These are phyloP conservation scores for Breviolum minutum DNA, from an alignment of 73 alveolate species.

Conservation along the genomic window DNA sequence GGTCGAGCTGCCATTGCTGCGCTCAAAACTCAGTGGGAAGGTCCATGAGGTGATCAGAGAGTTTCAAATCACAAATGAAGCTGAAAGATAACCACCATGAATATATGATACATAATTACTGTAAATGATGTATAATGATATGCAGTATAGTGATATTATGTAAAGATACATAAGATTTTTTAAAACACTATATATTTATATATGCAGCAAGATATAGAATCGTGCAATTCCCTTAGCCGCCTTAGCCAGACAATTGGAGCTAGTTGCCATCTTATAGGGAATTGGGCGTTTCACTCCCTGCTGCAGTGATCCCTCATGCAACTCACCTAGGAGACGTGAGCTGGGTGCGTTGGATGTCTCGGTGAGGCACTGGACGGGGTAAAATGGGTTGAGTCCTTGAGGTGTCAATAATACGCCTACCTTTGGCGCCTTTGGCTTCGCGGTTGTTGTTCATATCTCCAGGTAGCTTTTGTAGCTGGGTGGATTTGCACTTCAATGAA, in stretches of 20 bases:
- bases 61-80: too few species aligned
- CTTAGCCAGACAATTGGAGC: background rate
- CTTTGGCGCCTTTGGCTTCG: background rate
- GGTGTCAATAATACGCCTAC: background rate
- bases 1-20: slow-evolving; percentile 80
- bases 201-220: too few species aligned
- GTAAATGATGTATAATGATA: too few species aligned
- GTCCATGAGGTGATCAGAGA: background rate
- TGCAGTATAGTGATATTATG: too few species aligned
- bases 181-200: too few species aligned
- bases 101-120: too few species aligned
- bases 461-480: background rate
- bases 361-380: slow-evolving; percentile 7
- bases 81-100: too few species aligned
- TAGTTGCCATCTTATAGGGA: background rate
- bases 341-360: slow-evolving; percentile 38
- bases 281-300: background rate
- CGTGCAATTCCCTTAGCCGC: background rate
- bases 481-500: background rate
- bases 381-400: background rate
- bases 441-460: background rate
- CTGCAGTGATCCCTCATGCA: background rate
- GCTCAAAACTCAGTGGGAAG: background rate
- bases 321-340: slow-evolving; percentile 19
- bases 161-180: too few species aligned